Evolutionary conservation across 345 rosid genomes (phyloP), one percentile per base, ranked within the genome.

Genomic region (Sisymbrium altissimum): DNA sequence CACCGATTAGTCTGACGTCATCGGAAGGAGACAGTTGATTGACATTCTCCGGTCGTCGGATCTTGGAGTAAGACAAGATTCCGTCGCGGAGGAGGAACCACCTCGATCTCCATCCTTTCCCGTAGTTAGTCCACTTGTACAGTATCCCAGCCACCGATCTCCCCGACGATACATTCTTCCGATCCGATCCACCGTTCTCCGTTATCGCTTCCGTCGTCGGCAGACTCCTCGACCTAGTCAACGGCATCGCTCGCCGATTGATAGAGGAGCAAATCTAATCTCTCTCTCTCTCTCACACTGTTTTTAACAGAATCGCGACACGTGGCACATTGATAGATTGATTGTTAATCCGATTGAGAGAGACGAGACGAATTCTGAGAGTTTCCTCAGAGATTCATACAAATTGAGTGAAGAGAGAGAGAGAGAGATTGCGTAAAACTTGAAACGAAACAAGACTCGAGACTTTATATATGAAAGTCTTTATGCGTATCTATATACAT

Each of bases 61-160:
- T 83, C 86, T 90, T 92, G 8, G 92, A 92, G 73, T 95, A 95
- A 6, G 94, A 92, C 9, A 95, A 86, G 53, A 84, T 81, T 19
- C 96, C 98, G 33, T 90, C 87, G 39, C 86, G 86, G 49, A 95
- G 88, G 25, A 85, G 75, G 76, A 95, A 92, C 97, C 97, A 95
- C 63, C 99, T 84, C 63, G 92, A 90, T 86, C 98, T 92, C 98
- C 99, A 95, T 13, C 99, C 98, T 70, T 88, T 92, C 1, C 99
- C 93, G 85, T 85, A 95, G 81, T 95, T 95, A 4, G 99, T 95
- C 99, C 99, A 95, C 82, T 95, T 95, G 55, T 87, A 81, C 39
- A 95, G 81, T 9, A 90, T 82, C 56, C 99, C 99, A 54, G 97
- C 98, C 2, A 95, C 94, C 12, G 89, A 88, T 83, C 92, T 88